Evolutionary conservation across 441 rosid species (phyloP).

Genomic region (Capsella rubella): DNA sequence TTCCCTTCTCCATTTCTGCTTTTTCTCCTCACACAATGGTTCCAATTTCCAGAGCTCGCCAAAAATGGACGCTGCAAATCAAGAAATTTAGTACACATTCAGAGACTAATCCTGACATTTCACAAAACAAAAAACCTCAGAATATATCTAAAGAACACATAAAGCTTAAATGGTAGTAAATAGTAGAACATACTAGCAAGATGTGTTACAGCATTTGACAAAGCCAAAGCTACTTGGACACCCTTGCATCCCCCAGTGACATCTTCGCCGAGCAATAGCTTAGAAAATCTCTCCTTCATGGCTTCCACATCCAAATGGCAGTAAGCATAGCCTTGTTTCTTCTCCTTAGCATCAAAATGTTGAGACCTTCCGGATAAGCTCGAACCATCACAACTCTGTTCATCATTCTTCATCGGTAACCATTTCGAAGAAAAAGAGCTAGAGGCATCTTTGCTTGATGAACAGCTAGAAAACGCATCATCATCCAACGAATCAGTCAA

Average conservation of each 20-base stretch:
- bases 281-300: constrained; percentile 88
- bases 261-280: constrained; percentile 86
- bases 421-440: constrained; percentile 93
- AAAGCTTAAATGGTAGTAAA: background rate
- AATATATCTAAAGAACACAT: constrained; percentile 20
- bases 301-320: constrained; percentile 70
- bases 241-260: constrained; percentile 84
- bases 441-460: constrained; percentile 88
- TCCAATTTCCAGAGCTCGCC: constrained; percentile 98
- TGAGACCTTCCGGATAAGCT: constrained; percentile 56
- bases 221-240: constrained; percentile 73
- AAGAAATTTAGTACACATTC: constrained; percentile 25
- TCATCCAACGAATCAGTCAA: constrained; percentile 82
- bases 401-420: constrained; percentile 63
- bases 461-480: constrained; percentile 79
- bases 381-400: constrained; percentile 58
- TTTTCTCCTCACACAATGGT: constrained; percentile 83
- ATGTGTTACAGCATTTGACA: constrained; percentile 87
- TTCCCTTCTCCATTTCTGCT: constrained; percentile 84
- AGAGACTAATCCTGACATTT: background rate
- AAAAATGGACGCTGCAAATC: constrained; percentile 73
- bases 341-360: constrained; percentile 65
- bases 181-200: constrained; percentile 70
- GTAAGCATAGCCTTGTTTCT: constrained; percentile 57
- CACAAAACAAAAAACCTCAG: constrained; percentile 3